Conservation (phyloP, 805 yeast genomes). For the Barnettozyma populi region DNA sequence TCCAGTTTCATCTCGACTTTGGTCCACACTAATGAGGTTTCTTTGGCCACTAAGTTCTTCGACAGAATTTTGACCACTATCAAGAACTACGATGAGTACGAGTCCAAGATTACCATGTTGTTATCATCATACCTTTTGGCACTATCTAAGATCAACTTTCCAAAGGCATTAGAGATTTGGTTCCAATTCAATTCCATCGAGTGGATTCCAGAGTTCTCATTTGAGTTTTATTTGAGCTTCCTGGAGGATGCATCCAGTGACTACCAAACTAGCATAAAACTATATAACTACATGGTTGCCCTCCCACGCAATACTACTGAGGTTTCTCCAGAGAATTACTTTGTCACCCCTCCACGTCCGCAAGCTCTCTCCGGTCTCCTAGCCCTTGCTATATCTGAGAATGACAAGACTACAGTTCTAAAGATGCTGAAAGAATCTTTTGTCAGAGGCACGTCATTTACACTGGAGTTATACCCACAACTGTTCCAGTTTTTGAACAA, state of each 20-base stretch:
- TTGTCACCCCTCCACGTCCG: slow-evolving; percentile 16
- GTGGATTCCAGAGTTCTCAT: slow-evolving; percentile 38
- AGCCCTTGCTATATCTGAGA: slow-evolving; percentile 12
- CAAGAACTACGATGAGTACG: slow-evolving; percentile 30
- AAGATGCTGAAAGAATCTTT: slow-evolving; percentile 36
- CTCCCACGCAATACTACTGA: slow-evolving; percentile 21
- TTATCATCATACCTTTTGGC: slow-evolving; percentile 40
- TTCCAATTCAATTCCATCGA: slow-evolving; percentile 30
- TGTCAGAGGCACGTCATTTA: slow-evolving; percentile 29
- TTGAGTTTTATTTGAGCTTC: slow-evolving; percentile 31
- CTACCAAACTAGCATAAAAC: slow-evolving; percentile 28
- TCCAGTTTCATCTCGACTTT: slow-evolving; percentile 47
- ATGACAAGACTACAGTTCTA: slow-evolving; percentile 28
- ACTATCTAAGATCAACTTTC: slow-evolving; percentile 29
- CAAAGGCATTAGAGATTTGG: slow-evolving; percentile 33
- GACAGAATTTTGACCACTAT: slow-evolving; percentile 47
- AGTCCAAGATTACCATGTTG: slow-evolving; percentile 33
- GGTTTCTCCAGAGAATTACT: slow-evolving; percentile 6
- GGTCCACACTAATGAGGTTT: slow-evolving; percentile 43
- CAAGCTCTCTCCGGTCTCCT: slow-evolving; percentile 17
- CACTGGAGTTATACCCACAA: slow-evolving; percentile 27
- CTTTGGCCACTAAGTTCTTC: slow-evolving; percentile 49
- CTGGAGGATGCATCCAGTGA: slow-evolving; percentile 29
- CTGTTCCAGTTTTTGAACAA: slow-evolving; percentile 29
- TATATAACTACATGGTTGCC: slow-evolving; percentile 35